These are phyloP conservation scores for Neurospora tetraspora DNA, from an alignment of 495 filamentous ascomycete genomes.

Conservation along the genomic window DNA sequence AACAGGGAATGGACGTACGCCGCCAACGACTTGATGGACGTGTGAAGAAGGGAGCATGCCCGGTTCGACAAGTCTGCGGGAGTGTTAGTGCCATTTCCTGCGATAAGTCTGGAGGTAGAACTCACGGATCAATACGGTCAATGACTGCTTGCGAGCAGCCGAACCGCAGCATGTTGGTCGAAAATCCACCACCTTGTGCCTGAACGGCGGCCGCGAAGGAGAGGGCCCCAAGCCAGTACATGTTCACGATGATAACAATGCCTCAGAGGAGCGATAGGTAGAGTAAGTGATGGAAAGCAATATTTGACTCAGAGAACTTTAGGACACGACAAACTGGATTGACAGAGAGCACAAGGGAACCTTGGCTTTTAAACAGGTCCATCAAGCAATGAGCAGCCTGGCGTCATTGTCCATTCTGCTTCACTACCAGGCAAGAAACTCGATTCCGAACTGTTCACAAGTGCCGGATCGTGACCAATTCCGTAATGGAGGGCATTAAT, in stretches of 20 bases:
- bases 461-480: not conserved
- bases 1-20: slow-evolving; percentile 7
- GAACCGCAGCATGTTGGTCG: slow-evolving; percentile 34
- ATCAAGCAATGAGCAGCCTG: not conserved
- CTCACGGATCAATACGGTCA: slow-evolving; percentile 29
- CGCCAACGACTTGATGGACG: slow-evolving; percentile 39
- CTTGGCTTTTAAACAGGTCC: not conserved
- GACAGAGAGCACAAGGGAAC: not conserved
- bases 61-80: slow-evolving; percentile 26
- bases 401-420: not conserved
- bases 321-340: not conserved
- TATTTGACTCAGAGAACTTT: not conserved
- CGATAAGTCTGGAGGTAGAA: not conserved
- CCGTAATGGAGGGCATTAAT: not conserved
- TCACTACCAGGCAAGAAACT: not conserved
- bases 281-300: not conserved
- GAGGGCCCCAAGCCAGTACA: slow-evolving; percentile 27
- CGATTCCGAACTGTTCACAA: not conserved
- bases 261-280: not conserved
- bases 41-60: slow-evolving; percentile 28
- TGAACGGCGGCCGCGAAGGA: slow-evolving; percentile 21
- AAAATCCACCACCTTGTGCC: slow-evolving; percentile 16
- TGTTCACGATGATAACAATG: slow-evolving; percentile 5
- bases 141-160: slow-evolving; percentile 32
- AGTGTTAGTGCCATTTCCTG: not conserved